These are phyloP conservation scores for Yueomyces sinensis DNA, from an alignment of 805 yeast species.

Conservation along the genomic window DNA sequence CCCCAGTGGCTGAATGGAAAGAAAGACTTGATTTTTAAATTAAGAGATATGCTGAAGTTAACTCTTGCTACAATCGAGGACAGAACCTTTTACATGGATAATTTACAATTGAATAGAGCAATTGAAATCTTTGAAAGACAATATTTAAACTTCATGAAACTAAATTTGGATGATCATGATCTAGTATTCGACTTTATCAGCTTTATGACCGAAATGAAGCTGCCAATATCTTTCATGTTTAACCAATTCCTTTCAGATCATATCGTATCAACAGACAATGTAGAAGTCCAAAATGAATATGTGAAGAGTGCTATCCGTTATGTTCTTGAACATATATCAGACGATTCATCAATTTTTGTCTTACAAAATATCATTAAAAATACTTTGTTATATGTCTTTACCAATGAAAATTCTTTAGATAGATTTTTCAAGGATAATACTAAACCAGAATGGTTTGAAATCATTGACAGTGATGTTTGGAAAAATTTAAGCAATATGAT, in stretches of 20 bases:
- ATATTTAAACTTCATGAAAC: constrained; percentile 27
- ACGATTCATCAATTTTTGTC: constrained; percentile 48
- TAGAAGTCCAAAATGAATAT: constrained; percentile 33
- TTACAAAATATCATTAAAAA: constrained; percentile 52
- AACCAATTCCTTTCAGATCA: constrained; percentile 44
- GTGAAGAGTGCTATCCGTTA: constrained; percentile 39
- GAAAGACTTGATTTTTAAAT: constrained; percentile 16
- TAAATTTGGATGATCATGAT: constrained; percentile 22
- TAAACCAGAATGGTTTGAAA: constrained; percentile 48
- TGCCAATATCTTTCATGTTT: constrained; percentile 27
- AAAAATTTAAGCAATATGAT: constrained; percentile 37
- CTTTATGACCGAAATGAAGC: constrained; percentile 16
- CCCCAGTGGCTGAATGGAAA: constrained; percentile 47
- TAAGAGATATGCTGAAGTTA: constrained; percentile 17
- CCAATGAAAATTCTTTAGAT: constrained; percentile 33
- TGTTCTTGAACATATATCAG: constrained; percentile 32
- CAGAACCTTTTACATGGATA: constrained; percentile 25
- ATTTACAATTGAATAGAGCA: constrained; percentile 62
- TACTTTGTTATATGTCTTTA: constrained; percentile 49
- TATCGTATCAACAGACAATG: constrained; percentile 39
- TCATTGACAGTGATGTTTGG: constrained; percentile 63
- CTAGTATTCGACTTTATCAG: constrained; percentile 30
- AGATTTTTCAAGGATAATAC: constrained; percentile 26
- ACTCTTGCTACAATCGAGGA: constrained; percentile 15
- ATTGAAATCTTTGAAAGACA: constrained; percentile 44